phyloP scores from a whole-genome alignment of 352 stramenopile species.

The Phytophthora crassamura region DNA sequence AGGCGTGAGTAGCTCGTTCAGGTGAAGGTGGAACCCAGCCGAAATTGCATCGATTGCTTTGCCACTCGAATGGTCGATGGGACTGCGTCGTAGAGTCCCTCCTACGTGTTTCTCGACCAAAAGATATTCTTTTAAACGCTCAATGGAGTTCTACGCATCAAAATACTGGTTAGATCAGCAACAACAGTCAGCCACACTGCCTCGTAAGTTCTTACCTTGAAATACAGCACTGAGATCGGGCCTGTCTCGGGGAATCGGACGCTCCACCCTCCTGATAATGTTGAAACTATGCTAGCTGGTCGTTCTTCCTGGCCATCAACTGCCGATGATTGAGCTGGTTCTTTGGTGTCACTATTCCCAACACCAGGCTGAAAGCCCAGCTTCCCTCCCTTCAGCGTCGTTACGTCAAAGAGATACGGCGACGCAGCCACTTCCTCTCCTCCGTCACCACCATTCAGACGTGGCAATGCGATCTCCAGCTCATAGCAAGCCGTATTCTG shows the following conservation, averaged over 20 bases:
- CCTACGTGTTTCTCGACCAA: slow-evolving; percentile 52
- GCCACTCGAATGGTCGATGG: slow-evolving; percentile 33
- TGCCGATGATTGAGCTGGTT: neutral
- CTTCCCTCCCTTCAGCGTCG: slow-evolving; percentile 50
- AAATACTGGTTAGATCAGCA: slow-evolving; percentile 5
- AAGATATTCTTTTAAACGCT: slow-evolving; percentile 54
- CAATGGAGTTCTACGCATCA: slow-evolving; percentile 37
- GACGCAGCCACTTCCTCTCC: slow-evolving; percentile 4
- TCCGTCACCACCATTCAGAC: slow-evolving; percentile 1
- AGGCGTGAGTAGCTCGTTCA: slow-evolving; percentile 45
- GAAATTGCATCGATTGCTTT: slow-evolving; percentile 44
- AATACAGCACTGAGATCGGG: slow-evolving; percentile 42
- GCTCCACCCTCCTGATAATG: slow-evolving; percentile 51
- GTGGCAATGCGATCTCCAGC: slow-evolving; percentile 53
- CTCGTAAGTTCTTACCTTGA: slow-evolving; percentile 43
- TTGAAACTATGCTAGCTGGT: slow-evolving; percentile 11
- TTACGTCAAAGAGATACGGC: slow-evolving; percentile 31
- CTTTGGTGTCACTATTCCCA: neutral
- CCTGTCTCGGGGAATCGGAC: slow-evolving; percentile 44
- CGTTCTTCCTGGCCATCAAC: slow-evolving; percentile 16
- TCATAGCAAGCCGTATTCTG: slow-evolving; percentile 60
- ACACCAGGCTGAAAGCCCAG: slow-evolving; percentile 43
- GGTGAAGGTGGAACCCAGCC: slow-evolving; percentile 38
- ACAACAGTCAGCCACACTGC: neutral
- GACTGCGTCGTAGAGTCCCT: slow-evolving; percentile 42